phyloP scores from a whole-genome alignment of 1,284 basidiomycete species.

The Meira miltonrushii region DNA sequence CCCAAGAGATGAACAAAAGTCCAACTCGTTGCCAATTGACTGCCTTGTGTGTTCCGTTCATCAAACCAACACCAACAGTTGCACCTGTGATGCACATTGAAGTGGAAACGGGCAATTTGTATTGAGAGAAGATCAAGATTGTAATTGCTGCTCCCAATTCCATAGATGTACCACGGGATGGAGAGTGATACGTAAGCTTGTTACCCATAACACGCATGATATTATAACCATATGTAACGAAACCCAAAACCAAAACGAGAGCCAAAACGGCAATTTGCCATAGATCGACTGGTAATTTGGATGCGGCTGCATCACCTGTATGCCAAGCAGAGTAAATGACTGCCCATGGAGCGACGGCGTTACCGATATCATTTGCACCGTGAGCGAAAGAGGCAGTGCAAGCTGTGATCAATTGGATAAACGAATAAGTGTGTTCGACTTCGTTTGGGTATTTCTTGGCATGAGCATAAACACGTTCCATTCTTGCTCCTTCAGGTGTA shows the following conservation, averaged over 20 bases:
- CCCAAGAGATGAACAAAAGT: constrained; percentile 16
- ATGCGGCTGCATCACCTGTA: constrained; percentile 37
- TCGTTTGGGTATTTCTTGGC: constrained; percentile 56
- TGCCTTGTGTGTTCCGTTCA: constrained; percentile 53
- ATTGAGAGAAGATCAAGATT: constrained; percentile 49
- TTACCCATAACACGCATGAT: constrained; percentile 55
- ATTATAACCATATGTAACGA: constrained; percentile 55
- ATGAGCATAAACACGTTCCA: constrained; percentile 53
- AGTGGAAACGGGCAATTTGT: constrained; percentile 53
- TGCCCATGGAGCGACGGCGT: constrained; percentile 56
- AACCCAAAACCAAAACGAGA: constrained; percentile 55
- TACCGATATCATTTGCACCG: constrained; percentile 52
- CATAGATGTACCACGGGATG: constrained; percentile 58
- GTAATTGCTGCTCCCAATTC: constrained; percentile 57
- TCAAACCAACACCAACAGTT: constrained; percentile 56
- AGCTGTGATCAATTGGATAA: constrained; percentile 58
- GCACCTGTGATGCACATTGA: constrained; percentile 57
- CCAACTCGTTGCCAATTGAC: constrained; percentile 52
- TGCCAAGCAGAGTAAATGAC: constrained; percentile 53
- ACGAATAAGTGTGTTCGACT: constrained; percentile 57
- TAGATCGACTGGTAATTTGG: constrained; percentile 53
- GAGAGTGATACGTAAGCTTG: constrained; percentile 56
- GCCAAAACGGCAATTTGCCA: constrained; percentile 57
- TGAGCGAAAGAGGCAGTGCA: constrained; percentile 58
- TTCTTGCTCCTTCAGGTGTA: constrained; percentile 50